These are phyloP conservation scores for Naganishia albida DNA, from an alignment of 1,284 basidiomycete genomes.

Conservation along the genomic window DNA sequence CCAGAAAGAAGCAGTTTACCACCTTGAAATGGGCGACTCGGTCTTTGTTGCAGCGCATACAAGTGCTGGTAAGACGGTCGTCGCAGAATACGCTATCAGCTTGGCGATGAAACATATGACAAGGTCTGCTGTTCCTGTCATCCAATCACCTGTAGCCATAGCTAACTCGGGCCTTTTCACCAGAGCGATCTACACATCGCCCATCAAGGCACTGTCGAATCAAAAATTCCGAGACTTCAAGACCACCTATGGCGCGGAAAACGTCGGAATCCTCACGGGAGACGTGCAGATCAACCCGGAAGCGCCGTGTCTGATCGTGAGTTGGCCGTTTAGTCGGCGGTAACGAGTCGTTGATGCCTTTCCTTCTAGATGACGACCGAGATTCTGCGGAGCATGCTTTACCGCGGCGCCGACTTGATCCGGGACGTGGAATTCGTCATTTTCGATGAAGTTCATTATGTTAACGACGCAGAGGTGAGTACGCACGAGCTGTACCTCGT, in stretches of 20 bases:
- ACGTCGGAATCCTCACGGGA: constrained; percentile 95
- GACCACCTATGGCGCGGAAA: constrained; percentile 85
- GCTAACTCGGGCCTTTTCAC: constrained; percentile 30
- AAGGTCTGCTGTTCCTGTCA: constrained; percentile 55
- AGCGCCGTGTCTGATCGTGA: constrained; percentile 81
- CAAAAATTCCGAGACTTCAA: constrained; percentile 99
- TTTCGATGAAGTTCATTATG: constrained; percentile 99
- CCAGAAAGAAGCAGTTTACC: constrained; percentile 98
- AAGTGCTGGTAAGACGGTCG: constrained; percentile 98
- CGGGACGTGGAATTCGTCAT: constrained; percentile 99
- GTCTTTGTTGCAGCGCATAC: constrained; percentile 99
- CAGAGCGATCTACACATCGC: constrained; percentile 97
- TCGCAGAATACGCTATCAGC: constrained; percentile 98
- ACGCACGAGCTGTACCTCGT: background rate
- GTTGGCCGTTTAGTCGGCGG: background rate
- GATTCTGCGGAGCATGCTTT: constrained; percentile 96
- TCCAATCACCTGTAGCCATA: background rate
- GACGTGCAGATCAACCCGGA: constrained; percentile 99
- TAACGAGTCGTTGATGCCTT: background rate
- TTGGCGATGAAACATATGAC: constrained; percentile 98
- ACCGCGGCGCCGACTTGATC: constrained; percentile 97
- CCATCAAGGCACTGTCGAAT: constrained; percentile 98
- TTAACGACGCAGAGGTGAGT: constrained; percentile 94
- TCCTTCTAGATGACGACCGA: constrained; percentile 85
- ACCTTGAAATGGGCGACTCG: constrained; percentile 94